These are phyloP conservation scores for Candida alai DNA, from an alignment of 805 yeast species.

Conservation along the genomic window DNA sequence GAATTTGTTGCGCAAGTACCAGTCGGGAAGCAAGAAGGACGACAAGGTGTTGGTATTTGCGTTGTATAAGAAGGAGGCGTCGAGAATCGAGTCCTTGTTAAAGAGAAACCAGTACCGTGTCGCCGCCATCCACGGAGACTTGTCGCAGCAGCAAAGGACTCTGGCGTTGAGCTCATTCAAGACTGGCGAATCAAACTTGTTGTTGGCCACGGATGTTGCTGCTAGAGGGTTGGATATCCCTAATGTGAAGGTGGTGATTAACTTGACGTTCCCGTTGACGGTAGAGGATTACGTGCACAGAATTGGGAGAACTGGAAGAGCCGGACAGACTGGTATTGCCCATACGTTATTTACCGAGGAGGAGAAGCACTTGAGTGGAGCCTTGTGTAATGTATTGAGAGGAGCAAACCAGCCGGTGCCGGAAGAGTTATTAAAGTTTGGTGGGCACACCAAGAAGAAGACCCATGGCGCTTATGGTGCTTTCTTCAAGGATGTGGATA, in stretches of 20 bases:
- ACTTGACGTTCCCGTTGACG: constrained; percentile 92
- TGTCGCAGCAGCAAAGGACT: constrained; percentile 88
- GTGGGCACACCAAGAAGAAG: constrained; percentile 97
- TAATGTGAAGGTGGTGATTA: constrained; percentile 91
- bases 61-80: constrained; percentile 92
- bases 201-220: constrained; percentile 97
- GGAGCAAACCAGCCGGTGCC: constrained; percentile 97
- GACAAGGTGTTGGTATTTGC: constrained; percentile 92
- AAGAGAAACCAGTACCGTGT: constrained; percentile 71
- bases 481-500: constrained; percentile 88
- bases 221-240: constrained; percentile 98
- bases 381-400: constrained; percentile 82
- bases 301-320: constrained; percentile 97
- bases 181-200: constrained; percentile 64
- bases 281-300: constrained; percentile 97
- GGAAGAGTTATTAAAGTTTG: constrained; percentile 88
- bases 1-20: constrained; percentile 70
- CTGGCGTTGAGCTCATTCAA: constrained; percentile 83
- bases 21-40: constrained; percentile 55
- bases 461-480: constrained; percentile 98
- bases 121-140: constrained; percentile 95
- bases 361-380: constrained; percentile 95
- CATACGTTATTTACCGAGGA: constrained; percentile 95
- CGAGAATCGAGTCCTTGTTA: constrained; percentile 78
- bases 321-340: constrained; percentile 92